A percentile compares a stretch with the other conserved stretches of the same genome.
These are phyloP conservation scores for Rhodotorula sp. DNA, from an alignment of 1,284 basidiomycete species.

Conservation along the genomic window DNA sequence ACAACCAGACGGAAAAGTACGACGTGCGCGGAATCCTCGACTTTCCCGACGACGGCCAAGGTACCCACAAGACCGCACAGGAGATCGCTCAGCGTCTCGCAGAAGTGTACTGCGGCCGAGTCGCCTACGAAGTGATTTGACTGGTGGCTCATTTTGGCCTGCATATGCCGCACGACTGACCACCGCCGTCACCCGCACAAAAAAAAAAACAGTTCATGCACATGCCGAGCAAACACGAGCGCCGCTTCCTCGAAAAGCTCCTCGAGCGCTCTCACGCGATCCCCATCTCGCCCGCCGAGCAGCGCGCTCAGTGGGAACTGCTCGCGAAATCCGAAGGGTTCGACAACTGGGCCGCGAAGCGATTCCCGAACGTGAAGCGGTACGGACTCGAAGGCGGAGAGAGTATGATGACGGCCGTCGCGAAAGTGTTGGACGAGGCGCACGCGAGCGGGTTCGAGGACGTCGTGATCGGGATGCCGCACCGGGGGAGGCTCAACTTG, in stretches of 20 bases:
- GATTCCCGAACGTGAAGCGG: conserved; percentile 78
- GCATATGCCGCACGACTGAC: not conserved
- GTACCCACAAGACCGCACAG: conserved; percentile 62
- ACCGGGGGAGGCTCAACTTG: conserved; percentile 81
- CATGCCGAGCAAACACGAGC: conserved; percentile 71
- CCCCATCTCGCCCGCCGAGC: conserved; percentile 46
- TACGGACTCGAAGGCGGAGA: conserved; percentile 86
- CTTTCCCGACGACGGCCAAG: conserved; percentile 47
- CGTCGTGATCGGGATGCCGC: conserved; percentile 52
- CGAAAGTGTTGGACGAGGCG: conserved; percentile 67
- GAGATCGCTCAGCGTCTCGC: conserved; percentile 69
- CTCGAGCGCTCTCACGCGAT: conserved; percentile 63
- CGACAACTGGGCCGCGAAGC: conserved; percentile 74
- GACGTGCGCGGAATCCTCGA: conserved; percentile 33
- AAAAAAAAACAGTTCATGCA: conserved; percentile 67
- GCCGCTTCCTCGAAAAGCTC: conserved; percentile 78
- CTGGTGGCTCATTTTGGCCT: not conserved
- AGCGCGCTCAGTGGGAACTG: conserved; percentile 65
- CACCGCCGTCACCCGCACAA: not conserved
- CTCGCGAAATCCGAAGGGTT: conserved; percentile 73
- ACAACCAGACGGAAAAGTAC: conserved; percentile 9
- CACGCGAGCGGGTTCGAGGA: conserved; percentile 49
- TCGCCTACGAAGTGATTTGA: conserved; percentile 62
- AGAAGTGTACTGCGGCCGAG: conserved; percentile 70
- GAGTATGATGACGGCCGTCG: conserved; percentile 81